These are phyloP conservation scores for Arachis stenosperma DNA, from an alignment of 306 rosid genomes.

Conservation along the genomic window DNA sequence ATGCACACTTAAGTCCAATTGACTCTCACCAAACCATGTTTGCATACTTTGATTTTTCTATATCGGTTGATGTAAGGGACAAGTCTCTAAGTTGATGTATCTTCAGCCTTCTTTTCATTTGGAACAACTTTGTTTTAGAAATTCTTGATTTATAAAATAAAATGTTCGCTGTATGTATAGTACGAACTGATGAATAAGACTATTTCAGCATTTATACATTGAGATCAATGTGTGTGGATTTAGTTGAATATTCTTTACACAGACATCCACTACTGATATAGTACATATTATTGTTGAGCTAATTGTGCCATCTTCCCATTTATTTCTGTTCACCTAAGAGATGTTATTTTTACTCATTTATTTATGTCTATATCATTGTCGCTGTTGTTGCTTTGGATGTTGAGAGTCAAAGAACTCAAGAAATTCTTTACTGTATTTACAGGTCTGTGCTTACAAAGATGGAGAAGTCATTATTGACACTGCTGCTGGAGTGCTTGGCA, in stretches of 20 bases:
- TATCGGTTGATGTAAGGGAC: not conserved
- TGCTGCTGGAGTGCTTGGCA: slow-evolving; percentile 97
- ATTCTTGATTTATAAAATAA: not conserved
- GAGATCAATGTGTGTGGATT: not conserved
- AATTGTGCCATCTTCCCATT: slow-evolving; percentile 11
- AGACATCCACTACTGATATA: not conserved
- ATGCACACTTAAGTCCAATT: not conserved
- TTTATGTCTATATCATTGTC: not conserved
- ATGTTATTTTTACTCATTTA: not conserved
- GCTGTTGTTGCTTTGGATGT: slow-evolving; percentile 25
- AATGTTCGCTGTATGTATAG: not conserved
- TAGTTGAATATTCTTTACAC: not conserved
- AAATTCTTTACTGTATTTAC: slow-evolving; percentile 38
- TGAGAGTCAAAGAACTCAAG: slow-evolving; percentile 24
- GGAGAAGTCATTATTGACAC: slow-evolving; percentile 95
- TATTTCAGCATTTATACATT: not conserved
- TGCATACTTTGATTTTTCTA: not conserved
- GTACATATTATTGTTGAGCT: not conserved
- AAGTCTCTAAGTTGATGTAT: not conserved
- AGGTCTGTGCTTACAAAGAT: slow-evolving; percentile 99
- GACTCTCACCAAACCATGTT: not conserved
- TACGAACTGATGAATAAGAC: not conserved
- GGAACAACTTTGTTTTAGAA: not conserved
- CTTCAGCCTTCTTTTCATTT: not conserved
- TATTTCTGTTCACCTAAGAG: slow-evolving; percentile 22